A percentile compares a stretch with the other conserved stretches of the same genome.
phyloP scores from a whole-genome alignment of 1,284 basidiomycete species.

The Ustilago vetiveriae region DNA sequence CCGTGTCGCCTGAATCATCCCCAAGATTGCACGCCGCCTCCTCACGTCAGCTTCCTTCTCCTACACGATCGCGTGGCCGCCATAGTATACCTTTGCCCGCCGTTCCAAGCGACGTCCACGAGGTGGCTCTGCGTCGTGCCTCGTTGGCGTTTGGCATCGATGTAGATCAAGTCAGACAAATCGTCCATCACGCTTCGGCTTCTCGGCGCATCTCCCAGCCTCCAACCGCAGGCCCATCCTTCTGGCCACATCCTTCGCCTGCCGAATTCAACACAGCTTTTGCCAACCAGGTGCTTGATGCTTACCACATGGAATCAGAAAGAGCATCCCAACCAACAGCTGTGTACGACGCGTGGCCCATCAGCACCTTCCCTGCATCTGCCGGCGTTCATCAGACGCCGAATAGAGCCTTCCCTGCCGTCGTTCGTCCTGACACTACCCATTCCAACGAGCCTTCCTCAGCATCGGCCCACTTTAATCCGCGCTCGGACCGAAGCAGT shows the following conservation, averaged over 20 bases:
- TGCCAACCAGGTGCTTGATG: slow-evolving; percentile 26
- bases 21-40: slow-evolving; percentile 8
- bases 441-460: background rate
- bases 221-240: no score
- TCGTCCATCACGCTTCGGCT: slow-evolving; percentile 18
- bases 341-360: slow-evolving; percentile 2
- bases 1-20: slow-evolving; percentile 32
- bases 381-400: background rate
- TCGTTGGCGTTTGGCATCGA: slow-evolving; percentile 26
- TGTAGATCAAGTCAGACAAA: slow-evolving; percentile 19
- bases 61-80: slow-evolving; percentile 4
- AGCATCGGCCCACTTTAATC: background rate
- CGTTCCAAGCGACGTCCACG: slow-evolving; percentile 5
- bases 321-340: slow-evolving; percentile 7
- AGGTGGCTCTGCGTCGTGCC: slow-evolving; percentile 24
- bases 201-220: no score
- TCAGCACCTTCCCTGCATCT: background rate
- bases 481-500: slow-evolving; percentile 6
- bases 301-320: slow-evolving; percentile 22
- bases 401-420: slow-evolving; percentile 6
- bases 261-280: no score
- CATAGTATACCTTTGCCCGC: slow-evolving; percentile 18
- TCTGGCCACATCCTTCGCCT: no score
- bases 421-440: background rate
- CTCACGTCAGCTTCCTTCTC: background rate